A percentile compares a stretch with the other conserved stretches of the same genome.
These are phyloP conservation scores for sorghum (Sorghum bicolor) DNA, from an alignment of 176 grass and related monocot genomes.

Conservation along the genomic window Sorghum_bicolor_NCBIv3 NC_012877.2:3257001-3257500, in stretches of 20 bases:
- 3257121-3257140: too few relatives aligned
- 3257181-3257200: too few relatives aligned
- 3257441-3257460: background rate
- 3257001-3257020: slow-evolving; percentile 36
- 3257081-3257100: too few relatives aligned
- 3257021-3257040: background rate
- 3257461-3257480: background rate
- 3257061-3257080: too few relatives aligned
- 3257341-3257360: background rate
- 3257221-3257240: too few relatives aligned
- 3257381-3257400: background rate
- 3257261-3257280: background rate
- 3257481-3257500: background rate
- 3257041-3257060: background rate
- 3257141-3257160: too few relatives aligned
- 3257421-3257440: background rate
- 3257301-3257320: background rate
- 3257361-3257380: background rate
- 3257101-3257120: too few relatives aligned
- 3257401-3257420: background rate
- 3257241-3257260: background rate
- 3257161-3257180: too few relatives aligned
- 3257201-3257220: background rate
- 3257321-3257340: background rate
- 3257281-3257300: background rate